These are phyloP conservation scores for Podaxis carcinomalis DNA, from an alignment of 768 basidiomycete species.

Conservation along the genomic window DNA sequence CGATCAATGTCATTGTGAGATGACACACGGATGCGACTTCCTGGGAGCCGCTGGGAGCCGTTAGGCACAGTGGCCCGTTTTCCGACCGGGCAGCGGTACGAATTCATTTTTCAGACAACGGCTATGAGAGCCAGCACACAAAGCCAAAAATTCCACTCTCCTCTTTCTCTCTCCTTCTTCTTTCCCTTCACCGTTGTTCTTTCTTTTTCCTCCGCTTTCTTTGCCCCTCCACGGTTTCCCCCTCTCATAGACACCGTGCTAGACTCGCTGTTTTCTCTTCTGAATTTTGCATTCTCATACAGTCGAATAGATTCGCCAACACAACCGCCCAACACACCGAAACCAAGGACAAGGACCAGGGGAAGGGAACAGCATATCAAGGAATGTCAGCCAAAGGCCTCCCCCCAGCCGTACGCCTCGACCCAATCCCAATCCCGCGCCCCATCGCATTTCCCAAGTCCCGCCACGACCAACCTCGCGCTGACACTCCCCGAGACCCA, in stretches of 20 bases:
- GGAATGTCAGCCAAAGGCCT: constrained; percentile 6
- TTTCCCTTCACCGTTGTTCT: not conserved
- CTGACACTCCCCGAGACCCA: not conserved
- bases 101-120: not conserved
- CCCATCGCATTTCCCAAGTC: not conserved
- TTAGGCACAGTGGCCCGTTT: too few relatives aligned
- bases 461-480: not conserved
- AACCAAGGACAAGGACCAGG: too few relatives aligned
- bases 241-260: not conserved
- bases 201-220: not conserved
- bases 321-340: too few relatives aligned
- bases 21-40: too few relatives aligned
- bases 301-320: too few relatives aligned
- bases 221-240: not conserved
- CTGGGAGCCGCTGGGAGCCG: too few relatives aligned
- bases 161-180: not conserved
- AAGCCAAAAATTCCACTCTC: not conserved
- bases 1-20: too few relatives aligned
- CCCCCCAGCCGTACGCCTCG: constrained; percentile 5
- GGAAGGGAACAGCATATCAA: not conserved
- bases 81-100: not conserved
- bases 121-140: not conserved
- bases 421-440: not conserved
- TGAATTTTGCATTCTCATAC: too few relatives aligned
- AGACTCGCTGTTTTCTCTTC: not conserved